These are phyloP conservation scores for Penicillium sp. DNA, from an alignment of 2,329 filamentous ascomycete species.

Conservation along the genomic window DNA sequence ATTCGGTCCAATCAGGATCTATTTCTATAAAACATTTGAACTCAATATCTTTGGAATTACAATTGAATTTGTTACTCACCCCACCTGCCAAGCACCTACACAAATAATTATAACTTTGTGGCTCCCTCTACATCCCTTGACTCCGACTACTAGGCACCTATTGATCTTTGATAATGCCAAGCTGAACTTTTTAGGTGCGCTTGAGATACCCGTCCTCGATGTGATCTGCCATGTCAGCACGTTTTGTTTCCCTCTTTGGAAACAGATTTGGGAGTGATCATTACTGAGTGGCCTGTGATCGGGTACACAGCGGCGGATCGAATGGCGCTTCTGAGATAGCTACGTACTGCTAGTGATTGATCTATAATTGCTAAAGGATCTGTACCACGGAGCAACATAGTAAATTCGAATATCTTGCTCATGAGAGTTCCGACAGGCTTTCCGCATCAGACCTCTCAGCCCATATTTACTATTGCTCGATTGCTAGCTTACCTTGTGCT, in stretches of 20 bases:
- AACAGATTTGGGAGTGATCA: not conserved
- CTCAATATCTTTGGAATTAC: not conserved
- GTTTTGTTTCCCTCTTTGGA: not conserved
- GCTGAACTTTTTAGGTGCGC: not conserved
- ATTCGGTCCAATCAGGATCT: not conserved
- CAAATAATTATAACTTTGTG: not conserved
- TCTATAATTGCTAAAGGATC: not conserved
- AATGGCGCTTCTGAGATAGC: conserved; percentile 22
- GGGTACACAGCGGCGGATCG: not conserved
- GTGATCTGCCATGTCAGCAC: not conserved
- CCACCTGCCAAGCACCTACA: not conserved
- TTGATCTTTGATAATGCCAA: not conserved
- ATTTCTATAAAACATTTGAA: not conserved
- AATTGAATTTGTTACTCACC: not conserved
- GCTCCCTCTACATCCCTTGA: not conserved
- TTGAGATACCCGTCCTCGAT: not conserved
- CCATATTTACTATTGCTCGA: not conserved
- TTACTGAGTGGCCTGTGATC: not conserved
- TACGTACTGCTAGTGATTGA: not conserved
- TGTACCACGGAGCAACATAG: not conserved
- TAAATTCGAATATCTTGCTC: not conserved
- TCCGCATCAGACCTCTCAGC: not conserved
- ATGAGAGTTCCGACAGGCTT: not conserved
- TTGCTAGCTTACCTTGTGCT: not conserved
- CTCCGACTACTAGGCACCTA: not conserved